Conservation (phyloP, 768 basidiomycete genomes). For the Paxillus rubicundulus region DNA sequence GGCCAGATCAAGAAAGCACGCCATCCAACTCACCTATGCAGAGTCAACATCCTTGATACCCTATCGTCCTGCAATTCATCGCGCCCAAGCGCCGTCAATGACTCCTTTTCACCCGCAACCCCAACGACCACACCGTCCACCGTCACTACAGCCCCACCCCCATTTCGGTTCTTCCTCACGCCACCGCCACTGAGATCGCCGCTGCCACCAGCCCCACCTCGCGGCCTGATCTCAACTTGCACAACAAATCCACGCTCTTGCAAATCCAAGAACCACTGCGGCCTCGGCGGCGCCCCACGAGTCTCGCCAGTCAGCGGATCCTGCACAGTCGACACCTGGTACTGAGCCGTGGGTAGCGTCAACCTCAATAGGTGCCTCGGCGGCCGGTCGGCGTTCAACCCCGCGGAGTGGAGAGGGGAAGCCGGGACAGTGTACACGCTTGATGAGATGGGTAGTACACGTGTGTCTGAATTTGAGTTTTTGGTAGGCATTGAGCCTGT, state of each 20-base stretch:
- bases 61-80: conserved; percentile 77
- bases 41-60: conserved; percentile 59
- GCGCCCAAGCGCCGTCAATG: conserved; percentile 63
- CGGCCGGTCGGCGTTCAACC: conserved; percentile 48
- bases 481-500: not conserved
- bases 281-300: conserved; percentile 56
- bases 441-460: conserved; percentile 51
- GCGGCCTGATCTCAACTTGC: conserved; percentile 54
- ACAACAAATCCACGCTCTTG: conserved; percentile 60
- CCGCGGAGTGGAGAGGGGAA: conserved; percentile 78
- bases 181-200: conserved; percentile 3
- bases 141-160: conserved; percentile 12
- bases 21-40: conserved; percentile 53
- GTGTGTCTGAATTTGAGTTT: not conserved
- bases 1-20: conserved; percentile 7
- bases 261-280: conserved; percentile 70
- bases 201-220: conserved; percentile 23
- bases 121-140: conserved; percentile 39
- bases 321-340: conserved; percentile 67
- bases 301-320: conserved; percentile 80
- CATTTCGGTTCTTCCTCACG: conserved; percentile 1
- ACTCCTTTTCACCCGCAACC: conserved; percentile 75
- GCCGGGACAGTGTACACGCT: conserved; percentile 75
- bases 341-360: conserved; percentile 79
- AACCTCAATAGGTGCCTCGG: conserved; percentile 76